These are phyloP conservation scores for Cyclanthera cordifolia DNA, from an alignment of 306 rosid genomes.

Conservation along the genomic window DNA sequence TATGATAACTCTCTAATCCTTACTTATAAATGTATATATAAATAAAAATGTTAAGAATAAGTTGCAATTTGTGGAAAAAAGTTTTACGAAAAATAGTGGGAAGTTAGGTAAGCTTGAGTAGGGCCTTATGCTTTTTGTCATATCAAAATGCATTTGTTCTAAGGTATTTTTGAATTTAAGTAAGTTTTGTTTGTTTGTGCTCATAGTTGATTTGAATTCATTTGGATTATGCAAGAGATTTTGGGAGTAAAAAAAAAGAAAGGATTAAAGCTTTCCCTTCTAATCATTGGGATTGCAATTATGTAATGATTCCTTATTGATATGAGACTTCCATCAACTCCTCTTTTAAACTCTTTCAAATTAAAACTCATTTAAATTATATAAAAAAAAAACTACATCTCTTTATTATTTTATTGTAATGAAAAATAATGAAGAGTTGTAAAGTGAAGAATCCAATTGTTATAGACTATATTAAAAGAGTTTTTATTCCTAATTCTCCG, in stretches of 20 bases:
- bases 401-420: background rate
- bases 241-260: background rate
- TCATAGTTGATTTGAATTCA: background rate
- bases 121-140: background rate
- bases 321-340: background rate
- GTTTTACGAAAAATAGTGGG: background rate
- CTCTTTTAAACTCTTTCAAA: background rate
- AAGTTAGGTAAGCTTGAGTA: background rate
- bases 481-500: no score
- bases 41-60: background rate
- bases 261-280: background rate
- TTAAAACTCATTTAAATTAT: no score
- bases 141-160: no score
- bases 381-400: no score
- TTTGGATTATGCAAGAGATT: conserved; percentile 4
- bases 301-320: background rate
- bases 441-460: no score
- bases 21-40: background rate
- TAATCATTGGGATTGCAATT: conserved; percentile 3
- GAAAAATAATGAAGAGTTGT: no score
- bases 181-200: no score
- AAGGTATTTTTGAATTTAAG: background rate
- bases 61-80: background rate
- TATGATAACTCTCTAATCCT: no score
- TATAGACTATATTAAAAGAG: no score